Evolutionary conservation across 2,329 filamentous ascomycete species (phyloP), one percentile per base, ranked within the genome.

Genomic region (Neurospora sp.): DNA sequence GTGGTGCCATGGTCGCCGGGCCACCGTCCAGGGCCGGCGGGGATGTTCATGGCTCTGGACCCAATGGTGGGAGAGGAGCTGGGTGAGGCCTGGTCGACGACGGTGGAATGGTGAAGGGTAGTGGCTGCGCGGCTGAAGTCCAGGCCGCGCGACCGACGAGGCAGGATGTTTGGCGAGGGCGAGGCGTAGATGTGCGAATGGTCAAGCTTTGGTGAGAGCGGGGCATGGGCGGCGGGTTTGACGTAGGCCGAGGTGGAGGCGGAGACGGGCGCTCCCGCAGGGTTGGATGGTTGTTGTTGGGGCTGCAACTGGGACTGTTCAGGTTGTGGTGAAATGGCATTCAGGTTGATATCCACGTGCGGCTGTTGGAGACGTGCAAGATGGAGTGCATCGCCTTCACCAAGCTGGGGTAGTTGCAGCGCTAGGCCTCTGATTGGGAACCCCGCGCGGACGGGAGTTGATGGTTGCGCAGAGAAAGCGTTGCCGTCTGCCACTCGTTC

Each of bases 121-220:
- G 95, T 97, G 72, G 93, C 96, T 11, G 94, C 94, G 74, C 95
- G 88, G 52, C 95, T 95, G 80, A 97, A 98, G 81, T 98, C 95
- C 72, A 97, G 84, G 62, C 95, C 95, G 70, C 95, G 89, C 38
- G 94, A 97, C 72, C 94, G 90, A 73, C 95, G 89, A 19, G 95
- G 95, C 8, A 98, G 86, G 66, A 97, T 91, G 69, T 94, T 96
- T 10, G 52, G 52, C 36, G 92, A 91, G 2, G 94, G 93, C 1
- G 93, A 95, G 58, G 91, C 91, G 82, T 96, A 97, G 67, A 90
- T 93, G 74, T 93, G 91, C 23, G 91, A 90, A 70, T 92, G 87
- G 79, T 97, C 93, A 73, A 96, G 87, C 79, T 96, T 93, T 17
- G 94, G 93, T 2, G 93, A 97, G 71, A 95, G 85, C 75, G 93